These are phyloP conservation scores for Cordyceps cicadae DNA, from an alignment of 2,329 filamentous ascomycete genomes.

Conservation along the genomic window DNA sequence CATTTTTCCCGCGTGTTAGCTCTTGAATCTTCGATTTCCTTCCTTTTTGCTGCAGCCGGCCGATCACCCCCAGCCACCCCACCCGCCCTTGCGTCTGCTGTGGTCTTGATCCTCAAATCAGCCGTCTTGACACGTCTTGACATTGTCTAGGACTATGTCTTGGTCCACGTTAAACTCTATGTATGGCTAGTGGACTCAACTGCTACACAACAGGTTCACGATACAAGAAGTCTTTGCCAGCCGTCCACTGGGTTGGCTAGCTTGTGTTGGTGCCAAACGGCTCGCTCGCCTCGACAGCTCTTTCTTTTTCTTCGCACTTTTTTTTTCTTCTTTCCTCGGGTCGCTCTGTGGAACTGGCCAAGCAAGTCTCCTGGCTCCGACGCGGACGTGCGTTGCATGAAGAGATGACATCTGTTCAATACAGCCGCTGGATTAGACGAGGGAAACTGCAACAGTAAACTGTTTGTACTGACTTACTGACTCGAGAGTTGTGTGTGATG, in stretches of 20 bases:
- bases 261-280: neutral
- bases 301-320: neutral
- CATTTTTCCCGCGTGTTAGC: neutral
- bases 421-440: neutral
- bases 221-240: neutral
- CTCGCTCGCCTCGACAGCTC: neutral
- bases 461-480: neutral
- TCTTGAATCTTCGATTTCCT: neutral
- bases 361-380: neutral
- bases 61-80: neutral
- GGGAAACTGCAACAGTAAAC: neutral
- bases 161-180: neutral
- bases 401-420: neutral
- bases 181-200: neutral
- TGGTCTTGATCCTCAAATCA: neutral
- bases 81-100: neutral
- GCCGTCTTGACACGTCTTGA: neutral
- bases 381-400: neutral
- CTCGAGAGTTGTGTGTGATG: neutral
- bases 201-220: neutral
- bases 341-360: neutral
- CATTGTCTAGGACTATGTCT: neutral
- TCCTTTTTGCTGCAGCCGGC: neutral
- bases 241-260: neutral
- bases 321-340: neutral